Percentiles rank a stretch among this genome's conserved stretches.
These are phyloP conservation scores for Xylariales sp. DNA, from an alignment of 2,329 filamentous ascomycete species.

Conservation along the genomic window DNA sequence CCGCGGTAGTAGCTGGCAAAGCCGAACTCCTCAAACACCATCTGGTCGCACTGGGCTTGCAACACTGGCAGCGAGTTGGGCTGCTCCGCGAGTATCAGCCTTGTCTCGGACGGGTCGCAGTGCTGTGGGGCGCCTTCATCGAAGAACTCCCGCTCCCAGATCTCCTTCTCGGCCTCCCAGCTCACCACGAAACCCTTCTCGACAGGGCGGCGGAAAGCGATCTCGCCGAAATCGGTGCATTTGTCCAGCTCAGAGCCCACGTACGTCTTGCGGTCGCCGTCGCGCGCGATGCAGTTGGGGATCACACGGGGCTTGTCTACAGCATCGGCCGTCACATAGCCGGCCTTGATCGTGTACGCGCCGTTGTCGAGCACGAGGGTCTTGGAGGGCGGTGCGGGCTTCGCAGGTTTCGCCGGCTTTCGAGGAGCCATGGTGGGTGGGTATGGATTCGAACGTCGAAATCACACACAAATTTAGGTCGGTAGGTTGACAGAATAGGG, in stretches of 20 bases:
- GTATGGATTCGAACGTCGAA: too few relatives aligned
- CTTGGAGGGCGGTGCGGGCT: slow-evolving; percentile 49
- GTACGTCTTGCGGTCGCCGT: slow-evolving; percentile 74
- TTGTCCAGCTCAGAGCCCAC: slow-evolving; percentile 73
- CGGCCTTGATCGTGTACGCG: slow-evolving; percentile 86
- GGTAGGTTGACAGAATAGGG: too few relatives aligned
- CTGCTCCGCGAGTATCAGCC: slow-evolving; percentile 79
- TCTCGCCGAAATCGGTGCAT: slow-evolving; percentile 86
- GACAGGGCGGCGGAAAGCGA: slow-evolving; percentile 80
- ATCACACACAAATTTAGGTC: too few relatives aligned
- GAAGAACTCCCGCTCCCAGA: slow-evolving; percentile 90
- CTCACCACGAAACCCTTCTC: slow-evolving; percentile 95
- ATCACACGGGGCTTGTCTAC: slow-evolving; percentile 62
- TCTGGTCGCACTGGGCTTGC: slow-evolving; percentile 89
- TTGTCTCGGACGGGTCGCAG: slow-evolving; percentile 77
- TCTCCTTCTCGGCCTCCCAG: slow-evolving; percentile 92
- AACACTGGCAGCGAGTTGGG: slow-evolving; percentile 77
- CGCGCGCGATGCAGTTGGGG: slow-evolving; percentile 85
- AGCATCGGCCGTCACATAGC: slow-evolving; percentile 54
- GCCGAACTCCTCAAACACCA: slow-evolving; percentile 95
- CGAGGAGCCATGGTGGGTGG: slow-evolving; percentile 24
- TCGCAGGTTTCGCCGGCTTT: slow-evolving; percentile 49
- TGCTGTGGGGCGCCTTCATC: slow-evolving; percentile 60
- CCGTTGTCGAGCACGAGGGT: slow-evolving; percentile 94
- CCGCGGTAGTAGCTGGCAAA: slow-evolving; percentile 82